Percentiles rank a stretch among this genome's conserved stretches.
phyloP scores from a whole-genome alignment of 176 grass and related monocot species.

The Musa itinerans region DNA sequence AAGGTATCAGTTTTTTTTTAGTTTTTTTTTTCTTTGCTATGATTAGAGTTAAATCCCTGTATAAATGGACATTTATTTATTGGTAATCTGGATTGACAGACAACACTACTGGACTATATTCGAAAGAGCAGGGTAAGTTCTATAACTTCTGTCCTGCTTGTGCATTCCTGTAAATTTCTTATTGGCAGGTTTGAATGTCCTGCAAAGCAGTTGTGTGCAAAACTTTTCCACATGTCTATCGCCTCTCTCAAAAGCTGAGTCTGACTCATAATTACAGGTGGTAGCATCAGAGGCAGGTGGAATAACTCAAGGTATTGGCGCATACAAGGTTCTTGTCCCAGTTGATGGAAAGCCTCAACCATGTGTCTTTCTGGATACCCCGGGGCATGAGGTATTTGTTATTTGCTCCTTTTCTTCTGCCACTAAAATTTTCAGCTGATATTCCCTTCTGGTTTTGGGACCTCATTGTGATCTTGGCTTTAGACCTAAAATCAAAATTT shows the following conservation, averaged over 20 bases:
- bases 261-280: constrained; percentile 41
- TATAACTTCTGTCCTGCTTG: constrained; percentile 2
- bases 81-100: constrained; percentile 43
- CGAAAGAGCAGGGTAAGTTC: constrained; percentile 86
- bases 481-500: background rate
- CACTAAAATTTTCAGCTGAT: background rate
- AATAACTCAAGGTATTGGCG: constrained; percentile 97
- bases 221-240: background rate
- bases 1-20: constrained; percentile 49
- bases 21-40: background rate
- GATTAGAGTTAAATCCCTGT: constrained; percentile 6
- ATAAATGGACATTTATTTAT: constrained; percentile 18
- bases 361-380: constrained; percentile 96
- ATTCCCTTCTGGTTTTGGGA: background rate
- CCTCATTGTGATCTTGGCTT: background rate
- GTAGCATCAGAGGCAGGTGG: constrained; percentile 93
- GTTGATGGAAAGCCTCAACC: constrained; percentile 69
- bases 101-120: constrained; percentile 84
- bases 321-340: constrained; percentile 88
- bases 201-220: background rate
- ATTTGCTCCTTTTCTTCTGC: background rate
- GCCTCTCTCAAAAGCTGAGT: background rate
- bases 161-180: constrained; percentile 4
- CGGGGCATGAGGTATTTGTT: constrained; percentile 73
- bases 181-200: background rate